Base-by-base conservation (phyloP, 1,284 basidiomycete species). In the Meripilus lineatus region DNA sequence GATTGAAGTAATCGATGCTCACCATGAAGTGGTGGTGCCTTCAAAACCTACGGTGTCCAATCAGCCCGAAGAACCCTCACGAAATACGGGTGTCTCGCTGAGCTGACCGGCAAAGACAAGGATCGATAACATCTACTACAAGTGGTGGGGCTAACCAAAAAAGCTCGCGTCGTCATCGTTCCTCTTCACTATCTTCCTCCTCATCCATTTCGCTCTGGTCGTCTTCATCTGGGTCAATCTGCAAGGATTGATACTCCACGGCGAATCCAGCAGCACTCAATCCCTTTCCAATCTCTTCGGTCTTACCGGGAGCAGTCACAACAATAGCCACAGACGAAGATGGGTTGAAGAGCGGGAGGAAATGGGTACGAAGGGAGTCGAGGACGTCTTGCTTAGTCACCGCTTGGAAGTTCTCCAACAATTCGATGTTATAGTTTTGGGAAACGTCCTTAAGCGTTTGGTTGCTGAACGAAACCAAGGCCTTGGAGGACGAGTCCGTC, bases 331-430 rank as follows among this genome's bases (percentile, higher is more conserved):
- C 77, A 2, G 91, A 92, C 1, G 81, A 77, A 3, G 74, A 68
- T 0, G 93, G 62, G 51, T 88, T 77, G 65, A 99, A 99, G 40
- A 99, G 68, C 0, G 93, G 92, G 30, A 94, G 63, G 66, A 97
- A 81, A 65, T 96, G 86, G 53, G 77, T 83, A 51, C 45, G 18
- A 7, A 41, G 42, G 25, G 36, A 30, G 3, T 14, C 30, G 23
- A 44, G 42, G 30, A 44, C 46, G 36, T 49, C 44, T 34, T 49
- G 34, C 32, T 48, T 32, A 23, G 45, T 26, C 26, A 99, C 81
- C 7, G 69, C 67, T 70, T 92, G 85, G 53, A 86, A 87, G 57
- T 83, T 81, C 55, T 85, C 77, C 25, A 97, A 72, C 32, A 93
- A 73, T 38, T 86, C 76, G 34, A 88, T 71, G 53, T 85, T 82